These are phyloP conservation scores for Amanita thiersii DNA, from an alignment of 768 basidiomycete species.

Conservation along the genomic window DNA sequence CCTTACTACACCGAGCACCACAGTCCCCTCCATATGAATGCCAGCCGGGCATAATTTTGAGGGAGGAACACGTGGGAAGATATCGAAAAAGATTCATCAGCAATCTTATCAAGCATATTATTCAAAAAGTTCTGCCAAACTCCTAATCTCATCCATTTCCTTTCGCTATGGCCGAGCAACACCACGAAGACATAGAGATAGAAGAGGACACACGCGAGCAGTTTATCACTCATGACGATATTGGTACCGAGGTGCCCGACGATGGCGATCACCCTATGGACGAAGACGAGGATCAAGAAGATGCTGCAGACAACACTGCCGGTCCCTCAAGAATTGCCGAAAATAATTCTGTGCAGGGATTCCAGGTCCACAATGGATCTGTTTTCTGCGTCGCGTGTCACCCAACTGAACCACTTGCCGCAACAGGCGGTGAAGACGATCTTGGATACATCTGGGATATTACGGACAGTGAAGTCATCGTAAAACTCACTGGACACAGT, in stretches of 20 bases:
- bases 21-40: too few relatives aligned
- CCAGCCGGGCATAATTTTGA: too few relatives aligned
- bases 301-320: slow-evolving; percentile 32
- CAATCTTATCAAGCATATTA: slow-evolving; percentile 4
- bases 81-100: background rate
- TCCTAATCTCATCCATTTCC: background rate
- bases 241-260: slow-evolving; percentile 54
- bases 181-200: slow-evolving; percentile 31
- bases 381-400: slow-evolving; percentile 84
- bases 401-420: slow-evolving; percentile 74
- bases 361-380: slow-evolving; percentile 60
- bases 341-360: slow-evolving; percentile 64
- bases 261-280: slow-evolving; percentile 70
- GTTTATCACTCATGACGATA: slow-evolving; percentile 60
- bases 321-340: slow-evolving; percentile 33
- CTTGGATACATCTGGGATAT: slow-evolving; percentile 91
- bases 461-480: slow-evolving; percentile 70
- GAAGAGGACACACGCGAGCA: slow-evolving; percentile 46
- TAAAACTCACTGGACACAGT: slow-evolving; percentile 83
- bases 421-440: slow-evolving; percentile 94
- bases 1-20: too few relatives aligned
- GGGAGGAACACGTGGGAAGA: too few relatives aligned
- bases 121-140: background rate
- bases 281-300: slow-evolving; percentile 52
- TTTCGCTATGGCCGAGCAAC: slow-evolving; percentile 8